These are phyloP conservation scores for Fonsecaea multimorphosa DNA, from an alignment of 2,329 filamentous ascomycete species.

Conservation along the genomic window DNA sequence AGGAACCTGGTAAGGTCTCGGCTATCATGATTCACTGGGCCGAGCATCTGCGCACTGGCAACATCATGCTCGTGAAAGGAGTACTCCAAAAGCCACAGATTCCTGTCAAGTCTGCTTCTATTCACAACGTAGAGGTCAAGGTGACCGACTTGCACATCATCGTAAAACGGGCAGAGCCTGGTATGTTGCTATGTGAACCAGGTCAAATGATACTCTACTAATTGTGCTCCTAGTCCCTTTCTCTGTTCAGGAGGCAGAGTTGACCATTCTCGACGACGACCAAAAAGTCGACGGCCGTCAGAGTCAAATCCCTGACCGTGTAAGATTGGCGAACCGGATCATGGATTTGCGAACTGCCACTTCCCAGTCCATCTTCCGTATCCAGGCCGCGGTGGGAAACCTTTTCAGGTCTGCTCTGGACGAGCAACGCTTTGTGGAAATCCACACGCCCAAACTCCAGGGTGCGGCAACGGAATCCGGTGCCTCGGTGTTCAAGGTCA, in stretches of 20 bases:
- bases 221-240: constrained; percentile 59
- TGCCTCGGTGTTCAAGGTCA: constrained; percentile 86
- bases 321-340: constrained; percentile 77
- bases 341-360: constrained; percentile 85
- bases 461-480: constrained; percentile 89
- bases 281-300: constrained; percentile 62
- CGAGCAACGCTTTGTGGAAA: constrained; percentile 81
- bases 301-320: constrained; percentile 71
- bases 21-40: constrained; percentile 85
- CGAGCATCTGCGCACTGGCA: constrained; percentile 79
- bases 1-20: constrained; percentile 66
- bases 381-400: constrained; percentile 79
- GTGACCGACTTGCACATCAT: constrained; percentile 71
- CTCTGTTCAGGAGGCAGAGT: constrained; percentile 72
- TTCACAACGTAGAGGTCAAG: constrained; percentile 77
- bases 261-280: constrained; percentile 62
- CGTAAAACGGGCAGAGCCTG: constrained; percentile 63
- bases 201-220: not conserved
- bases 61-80: constrained; percentile 77
- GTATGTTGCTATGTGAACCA: constrained; percentile 20
- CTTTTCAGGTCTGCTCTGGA: constrained; percentile 80
- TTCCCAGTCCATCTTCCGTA: constrained; percentile 85
- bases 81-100: constrained; percentile 75
- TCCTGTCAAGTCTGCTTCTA: constrained; percentile 74
- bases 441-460: constrained; percentile 90